Conservation (phyloP, 345 rosid genomes). For the Euphorbia lathyris region DNA sequence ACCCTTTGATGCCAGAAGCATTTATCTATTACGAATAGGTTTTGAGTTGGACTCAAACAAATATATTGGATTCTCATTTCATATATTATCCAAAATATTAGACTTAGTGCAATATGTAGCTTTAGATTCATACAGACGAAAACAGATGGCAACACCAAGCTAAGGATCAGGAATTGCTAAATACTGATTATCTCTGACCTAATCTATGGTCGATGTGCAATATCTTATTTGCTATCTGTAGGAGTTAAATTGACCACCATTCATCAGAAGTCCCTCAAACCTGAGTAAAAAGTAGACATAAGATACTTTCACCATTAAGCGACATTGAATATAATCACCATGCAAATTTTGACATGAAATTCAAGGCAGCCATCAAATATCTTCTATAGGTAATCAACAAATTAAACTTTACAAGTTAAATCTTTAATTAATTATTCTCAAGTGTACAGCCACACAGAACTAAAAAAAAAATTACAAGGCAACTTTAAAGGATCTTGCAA, state of each 20-base stretch:
- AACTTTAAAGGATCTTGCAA: neutral
- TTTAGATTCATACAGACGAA: neutral
- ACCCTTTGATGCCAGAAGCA: no score
- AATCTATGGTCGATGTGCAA: neutral
- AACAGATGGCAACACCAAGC: neutral
- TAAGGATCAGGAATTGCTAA: neutral
- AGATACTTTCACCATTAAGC: neutral
- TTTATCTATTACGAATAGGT: neutral
- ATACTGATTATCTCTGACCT: neutral
- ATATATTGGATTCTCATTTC: neutral
- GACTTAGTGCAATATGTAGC: neutral
- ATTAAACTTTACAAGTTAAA: neutral
- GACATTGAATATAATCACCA: neutral
- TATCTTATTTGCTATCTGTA: neutral
- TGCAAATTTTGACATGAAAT: neutral
- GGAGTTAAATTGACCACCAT: neutral
- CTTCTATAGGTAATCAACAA: neutral
- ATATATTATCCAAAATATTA: neutral
- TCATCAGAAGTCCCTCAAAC: neutral
- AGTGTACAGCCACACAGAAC: neutral
- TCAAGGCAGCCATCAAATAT: neutral
- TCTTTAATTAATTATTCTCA: neutral
- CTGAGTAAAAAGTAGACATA: neutral
- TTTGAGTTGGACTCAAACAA: neutral
- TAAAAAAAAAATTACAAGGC: neutral